Base-by-base conservation (phyloP, 805 yeast species). In the Clavispora phyllophila region DNA sequence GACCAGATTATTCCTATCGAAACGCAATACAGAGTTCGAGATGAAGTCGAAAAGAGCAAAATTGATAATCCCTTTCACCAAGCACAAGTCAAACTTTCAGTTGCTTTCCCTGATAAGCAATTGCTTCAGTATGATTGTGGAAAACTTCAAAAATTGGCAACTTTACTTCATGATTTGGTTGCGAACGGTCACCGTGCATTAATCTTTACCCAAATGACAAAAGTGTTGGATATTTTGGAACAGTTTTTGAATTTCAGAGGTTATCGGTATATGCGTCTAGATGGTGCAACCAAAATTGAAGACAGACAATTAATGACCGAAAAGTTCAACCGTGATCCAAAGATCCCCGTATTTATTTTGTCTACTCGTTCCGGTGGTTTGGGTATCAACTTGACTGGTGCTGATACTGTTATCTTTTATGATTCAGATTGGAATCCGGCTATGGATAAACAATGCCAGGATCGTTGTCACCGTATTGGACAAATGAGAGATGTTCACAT, bases 401-500 rank as follows among this genome's bases (percentile, higher is more conserved):
- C 99, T 0, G 99, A 93, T 58, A 93, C 99, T 0, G 99, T 93
- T 35, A 88, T 93, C 7, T 95, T 93, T 66, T 93, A 95, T 62
- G 99, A 93, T 64, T 88, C 96, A 2, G 99, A 91, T 65, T 91
- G 99, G 99, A 93, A 93, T 60, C 99, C 99, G 2, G 96, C 98
- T 1, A 93, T 93, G 97, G 99, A 93, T 62, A 88, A 89, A 59
- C 99, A 93, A 65, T 93, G 99, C 67, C 99, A 93, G 65, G 99
- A 93, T 66, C 82, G 99, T 63, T 93, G 98, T 66, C 99, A 93
- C 62, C 84, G 99, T 72, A 93, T 93, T 61, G 99, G 99, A 6
- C 99, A 93, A 63, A 88, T 95, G 14, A 76, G 99, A 57, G 99
- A 93, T 60, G 99, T 93, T 27, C 99, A 93, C 62, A 93, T 93